A percentile compares a stretch with the other conserved stretches of the same genome.
Evolutionary conservation across 805 yeast genomes (phyloP).

Genomic region (Starmerella powellii): DNA sequence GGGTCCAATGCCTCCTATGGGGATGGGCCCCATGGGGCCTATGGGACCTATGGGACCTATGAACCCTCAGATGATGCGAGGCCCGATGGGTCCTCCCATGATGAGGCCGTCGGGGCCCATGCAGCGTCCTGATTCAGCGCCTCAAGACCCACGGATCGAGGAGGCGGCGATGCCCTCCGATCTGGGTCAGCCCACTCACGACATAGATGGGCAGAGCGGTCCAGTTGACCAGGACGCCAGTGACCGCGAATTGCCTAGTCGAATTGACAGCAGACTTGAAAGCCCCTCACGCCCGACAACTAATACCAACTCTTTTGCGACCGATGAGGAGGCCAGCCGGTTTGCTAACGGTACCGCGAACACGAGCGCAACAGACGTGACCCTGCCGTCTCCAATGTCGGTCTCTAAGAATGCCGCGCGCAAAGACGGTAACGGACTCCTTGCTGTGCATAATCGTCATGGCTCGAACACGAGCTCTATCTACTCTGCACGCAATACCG

Average conservation of each 20-base stretch:
- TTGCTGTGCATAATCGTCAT: neutral
- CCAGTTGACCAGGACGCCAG: too few species aligned
- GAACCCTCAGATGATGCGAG: constrained; percentile 1
- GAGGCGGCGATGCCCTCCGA: too few species aligned
- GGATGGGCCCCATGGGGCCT: neutral
- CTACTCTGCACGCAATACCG: constrained; percentile 6
- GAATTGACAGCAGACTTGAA: too few species aligned
- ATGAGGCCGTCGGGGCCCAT: neutral
- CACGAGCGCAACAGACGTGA: neutral
- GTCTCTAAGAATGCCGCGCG: neutral
- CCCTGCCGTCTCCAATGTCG: neutral
- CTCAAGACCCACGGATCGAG: too few species aligned
- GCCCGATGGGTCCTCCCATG: neutral
- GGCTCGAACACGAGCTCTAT: constrained; percentile 12
- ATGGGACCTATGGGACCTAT: constrained; percentile 1
- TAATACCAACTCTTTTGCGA: too few species aligned
- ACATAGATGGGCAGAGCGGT: too few species aligned
- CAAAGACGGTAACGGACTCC: constrained; percentile 1
- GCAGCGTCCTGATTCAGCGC: neutral
- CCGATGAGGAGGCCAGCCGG: too few species aligned
- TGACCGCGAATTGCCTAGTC: too few species aligned
- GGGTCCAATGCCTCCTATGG: too few species aligned
- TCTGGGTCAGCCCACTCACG: too few species aligned
- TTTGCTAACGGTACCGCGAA: neutral
- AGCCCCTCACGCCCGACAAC: too few species aligned